Base-by-base conservation (phyloP, 2,329 filamentous ascomycete genomes). In the Fusarium poae region DNA sequence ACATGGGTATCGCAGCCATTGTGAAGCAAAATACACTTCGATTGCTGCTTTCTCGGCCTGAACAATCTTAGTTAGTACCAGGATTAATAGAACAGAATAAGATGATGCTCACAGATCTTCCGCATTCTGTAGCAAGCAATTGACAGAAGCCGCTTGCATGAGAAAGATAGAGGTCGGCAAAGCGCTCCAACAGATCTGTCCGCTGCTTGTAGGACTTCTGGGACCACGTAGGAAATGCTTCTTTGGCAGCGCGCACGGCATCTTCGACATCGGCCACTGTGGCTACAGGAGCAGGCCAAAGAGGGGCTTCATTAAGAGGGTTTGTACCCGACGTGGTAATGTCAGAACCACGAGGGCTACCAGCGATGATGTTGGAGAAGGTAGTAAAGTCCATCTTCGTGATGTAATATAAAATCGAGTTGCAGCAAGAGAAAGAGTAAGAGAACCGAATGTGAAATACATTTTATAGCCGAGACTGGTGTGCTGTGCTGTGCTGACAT, bases 1-100 rank as follows among this genome's bases (percentile, higher is more conserved):
- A 57, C 54, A 21, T 21, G 54, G 54, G 18, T 52, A 57, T 34
- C 35, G 54, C 6, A 57, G 21, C 54, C 54, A 57, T 5, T 42
- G 29, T 25, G 37, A 21, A 30, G 54, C 27, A 15, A 56, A 50
- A 32, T 56, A 37, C 5, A 56, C 53, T 25, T 56, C 53, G 23
- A 56, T 50, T 15, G 53, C 44, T 40, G 53, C 53, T 11, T 56
- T 56, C 12, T 16, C 43, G 12, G 5, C 25, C 53, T 56, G 4
- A 7, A 27, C 8, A 25, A 6, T 20, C n/a, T 32, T 7, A 37
- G n/a, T 32, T 13, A 35, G 21, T 23, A 16, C 12, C 30, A 35
- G 8, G 15, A 4, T 7, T 2, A 2, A 6, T 32, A 18, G 16
- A 21, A 3, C 4, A 25, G 11, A 34, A 15, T 3, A 15, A 6